Evolutionary conservation across 2,329 filamentous ascomycete genomes (phyloP).

Genomic region (Nakataea oryzae): DNA sequence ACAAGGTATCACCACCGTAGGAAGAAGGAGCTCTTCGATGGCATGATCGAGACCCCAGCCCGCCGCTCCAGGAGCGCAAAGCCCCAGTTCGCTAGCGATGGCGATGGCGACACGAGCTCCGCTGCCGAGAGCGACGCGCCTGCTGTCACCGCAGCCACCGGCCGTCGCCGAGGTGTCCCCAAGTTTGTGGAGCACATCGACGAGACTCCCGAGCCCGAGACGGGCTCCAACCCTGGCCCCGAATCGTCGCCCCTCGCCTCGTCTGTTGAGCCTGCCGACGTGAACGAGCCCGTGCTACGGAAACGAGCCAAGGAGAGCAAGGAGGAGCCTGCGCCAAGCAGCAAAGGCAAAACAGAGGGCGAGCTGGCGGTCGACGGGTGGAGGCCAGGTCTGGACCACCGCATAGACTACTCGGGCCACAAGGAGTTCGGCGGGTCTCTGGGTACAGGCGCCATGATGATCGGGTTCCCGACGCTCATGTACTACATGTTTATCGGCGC

Average conservation of each 20-base stretch:
- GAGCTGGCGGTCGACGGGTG: slow-evolving; percentile 41
- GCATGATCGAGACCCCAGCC: slow-evolving; percentile 48
- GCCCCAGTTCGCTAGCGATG: slow-evolving; percentile 32
- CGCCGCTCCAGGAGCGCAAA: slow-evolving; percentile 39
- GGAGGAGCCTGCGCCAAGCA: slow-evolving; percentile 13
- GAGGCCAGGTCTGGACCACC: slow-evolving; percentile 48
- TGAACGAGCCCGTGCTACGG: slow-evolving; percentile 14
- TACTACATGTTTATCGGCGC: slow-evolving; percentile 99
- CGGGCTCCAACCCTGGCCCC: slow-evolving; percentile 16
- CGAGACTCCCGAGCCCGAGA: slow-evolving; percentile 32
- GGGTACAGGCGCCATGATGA: slow-evolving; percentile 80
- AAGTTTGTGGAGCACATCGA: slow-evolving; percentile 41
- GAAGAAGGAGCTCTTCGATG: slow-evolving; percentile 51
- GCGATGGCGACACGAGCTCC: slow-evolving; percentile 38
- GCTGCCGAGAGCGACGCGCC: slow-evolving; percentile 25
- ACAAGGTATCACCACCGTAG: slow-evolving; percentile 18
- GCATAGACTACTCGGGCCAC: slow-evolving; percentile 51
- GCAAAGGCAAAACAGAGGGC: slow-evolving; percentile 13
- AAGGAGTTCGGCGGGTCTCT: slow-evolving; percentile 81
- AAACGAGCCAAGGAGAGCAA: not conserved
- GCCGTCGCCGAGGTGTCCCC: slow-evolving; percentile 32
- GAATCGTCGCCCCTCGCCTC: slow-evolving; percentile 13
- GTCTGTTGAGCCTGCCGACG: slow-evolving; percentile 14
- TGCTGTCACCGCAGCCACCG: slow-evolving; percentile 9
- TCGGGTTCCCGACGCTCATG: slow-evolving; percentile 88